Evolutionary conservation across 495 filamentous ascomycete genomes (phyloP).

Genomic region (Durotheca rogersii): DNA sequence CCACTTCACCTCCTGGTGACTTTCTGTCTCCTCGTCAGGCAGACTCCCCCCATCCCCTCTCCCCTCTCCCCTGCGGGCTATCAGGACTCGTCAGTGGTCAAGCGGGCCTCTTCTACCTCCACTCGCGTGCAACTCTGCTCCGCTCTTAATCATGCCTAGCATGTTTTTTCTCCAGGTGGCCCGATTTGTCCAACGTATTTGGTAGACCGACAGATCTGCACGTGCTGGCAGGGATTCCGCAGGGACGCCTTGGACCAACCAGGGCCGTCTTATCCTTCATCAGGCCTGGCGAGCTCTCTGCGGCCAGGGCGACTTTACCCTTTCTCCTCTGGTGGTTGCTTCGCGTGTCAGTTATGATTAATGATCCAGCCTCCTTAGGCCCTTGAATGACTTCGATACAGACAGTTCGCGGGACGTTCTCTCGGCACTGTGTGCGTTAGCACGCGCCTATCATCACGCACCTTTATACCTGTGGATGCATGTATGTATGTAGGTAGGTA

Average conservation of each 20-base stretch:
- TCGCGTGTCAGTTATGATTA: conserved; percentile 17
- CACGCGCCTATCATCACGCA: conserved; percentile 1
- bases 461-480: neutral
- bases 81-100: conserved; percentile 23
- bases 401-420: neutral
- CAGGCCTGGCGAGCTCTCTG: conserved; percentile 21
- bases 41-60: too few species aligned
- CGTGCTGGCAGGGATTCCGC: conserved; percentile 30
- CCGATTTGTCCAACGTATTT: conserved; percentile 35
- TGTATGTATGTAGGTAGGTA: neutral
- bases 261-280: conserved; percentile 15
- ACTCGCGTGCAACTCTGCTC: conserved; percentile 22
- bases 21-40: conserved; percentile 3
- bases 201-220: conserved; percentile 35
- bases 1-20: conserved; percentile 19
- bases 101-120: conserved; percentile 23
- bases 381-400: conserved; percentile 12
- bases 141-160: conserved; percentile 30
- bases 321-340: conserved; percentile 3
- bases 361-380: conserved; percentile 22
- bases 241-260: conserved; percentile 27
- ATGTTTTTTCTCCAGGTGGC: conserved; percentile 34
- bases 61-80: conserved; percentile 17
- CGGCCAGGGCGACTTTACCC: conserved; percentile 3
- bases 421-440: conserved; percentile 18